Evolutionary conservation across 768 basidiomycete genomes (phyloP), one percentile per base, ranked within the genome.

Genomic region (Pholiota molesta): DNA sequence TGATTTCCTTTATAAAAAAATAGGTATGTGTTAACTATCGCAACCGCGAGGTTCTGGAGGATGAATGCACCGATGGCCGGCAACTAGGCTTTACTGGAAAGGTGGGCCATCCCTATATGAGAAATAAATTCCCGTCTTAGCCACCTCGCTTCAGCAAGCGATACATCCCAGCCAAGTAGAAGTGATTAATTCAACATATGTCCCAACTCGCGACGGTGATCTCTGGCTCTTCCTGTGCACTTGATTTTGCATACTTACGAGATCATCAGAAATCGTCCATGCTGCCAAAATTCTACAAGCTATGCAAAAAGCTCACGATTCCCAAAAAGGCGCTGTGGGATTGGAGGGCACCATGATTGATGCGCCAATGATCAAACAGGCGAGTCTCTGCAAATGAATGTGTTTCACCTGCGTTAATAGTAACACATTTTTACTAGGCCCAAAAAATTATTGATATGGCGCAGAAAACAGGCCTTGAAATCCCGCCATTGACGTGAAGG

Each of bases 11-110:
- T 31, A 21, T 44, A n/a, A 29, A 6, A 23, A 37, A 6, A 26
- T 23, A 94, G 91, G 93, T 96, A 9, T 95, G 94, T 68, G 87
- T 95, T 37, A 88, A 95, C 69, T 96, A 95, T 76, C 91, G 89
- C 68, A 87, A 95, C 69, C 67, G 77, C 10, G 79, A 82, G 16
- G 84, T 84, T 61, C 77, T 97, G 31, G 74, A 76, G 65, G 86
- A 90, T 0, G 96, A 97, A 72, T 91, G 89, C 55, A 71, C 81
- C 52, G 95, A 97, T 66, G 96, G 92, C 0, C 74, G 90, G 52
- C 77, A 86, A 59, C 76, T 97, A 14, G 96, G 96, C 0, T 98
- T 95, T 69, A 90, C 88, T n/a, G 96, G 95, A 49, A 97, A 97
- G 84, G 94, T 87, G 52, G 19, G 53, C 28, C n/a, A 39, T 52